These are phyloP conservation scores for Penicillium atrosanguineum DNA, from an alignment of 495 filamentous ascomycete genomes.

Conservation along the genomic window DNA sequence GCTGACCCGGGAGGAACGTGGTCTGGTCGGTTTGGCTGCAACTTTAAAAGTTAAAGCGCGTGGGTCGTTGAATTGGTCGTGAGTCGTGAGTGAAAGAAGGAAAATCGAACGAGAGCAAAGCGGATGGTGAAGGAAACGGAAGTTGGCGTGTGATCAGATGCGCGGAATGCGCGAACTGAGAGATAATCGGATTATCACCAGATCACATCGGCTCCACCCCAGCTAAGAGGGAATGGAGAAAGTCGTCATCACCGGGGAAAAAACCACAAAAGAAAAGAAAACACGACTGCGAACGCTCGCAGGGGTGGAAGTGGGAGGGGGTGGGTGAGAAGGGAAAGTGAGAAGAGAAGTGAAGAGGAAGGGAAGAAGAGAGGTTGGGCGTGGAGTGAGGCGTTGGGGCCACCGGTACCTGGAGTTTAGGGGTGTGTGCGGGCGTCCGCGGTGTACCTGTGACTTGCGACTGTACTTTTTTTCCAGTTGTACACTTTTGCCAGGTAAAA, in stretches of 20 bases:
- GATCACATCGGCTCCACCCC: constrained; percentile 32
- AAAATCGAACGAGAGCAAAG: constrained; percentile 33
- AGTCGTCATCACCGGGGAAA: constrained; percentile 26
- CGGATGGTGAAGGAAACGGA: constrained; percentile 22
- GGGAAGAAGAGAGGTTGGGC: constrained; percentile 15
- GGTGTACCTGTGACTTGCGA: constrained; percentile 10
- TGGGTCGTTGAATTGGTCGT: constrained; percentile 30
- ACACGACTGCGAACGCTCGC: constrained; percentile 12
- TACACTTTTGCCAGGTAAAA: constrained; percentile 10
- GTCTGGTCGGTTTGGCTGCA: not conserved
- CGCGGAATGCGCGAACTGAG: constrained; percentile 31
- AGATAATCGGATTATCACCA: constrained; percentile 23
- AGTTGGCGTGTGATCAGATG: constrained; percentile 10
- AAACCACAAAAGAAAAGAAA: constrained; percentile 26
- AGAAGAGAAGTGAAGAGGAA: constrained; percentile 9
- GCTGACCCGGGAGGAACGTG: not conserved
- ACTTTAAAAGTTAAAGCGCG: constrained; percentile 17
- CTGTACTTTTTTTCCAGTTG: constrained; percentile 4
- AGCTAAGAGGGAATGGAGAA: constrained; percentile 16
- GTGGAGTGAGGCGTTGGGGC: constrained; percentile 1
- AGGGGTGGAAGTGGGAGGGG: constrained; percentile 10
- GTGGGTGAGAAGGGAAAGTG: constrained; percentile 10
- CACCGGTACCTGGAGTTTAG: not conserved
- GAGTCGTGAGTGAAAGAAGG: constrained; percentile 37
- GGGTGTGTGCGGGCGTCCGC: not conserved